Percentiles rank a stretch among this genome's conserved stretches.
These are phyloP conservation scores for Yamadazyma conglobata DNA, from an alignment of 1,139 yeast species.

Conservation along the genomic window DNA sequence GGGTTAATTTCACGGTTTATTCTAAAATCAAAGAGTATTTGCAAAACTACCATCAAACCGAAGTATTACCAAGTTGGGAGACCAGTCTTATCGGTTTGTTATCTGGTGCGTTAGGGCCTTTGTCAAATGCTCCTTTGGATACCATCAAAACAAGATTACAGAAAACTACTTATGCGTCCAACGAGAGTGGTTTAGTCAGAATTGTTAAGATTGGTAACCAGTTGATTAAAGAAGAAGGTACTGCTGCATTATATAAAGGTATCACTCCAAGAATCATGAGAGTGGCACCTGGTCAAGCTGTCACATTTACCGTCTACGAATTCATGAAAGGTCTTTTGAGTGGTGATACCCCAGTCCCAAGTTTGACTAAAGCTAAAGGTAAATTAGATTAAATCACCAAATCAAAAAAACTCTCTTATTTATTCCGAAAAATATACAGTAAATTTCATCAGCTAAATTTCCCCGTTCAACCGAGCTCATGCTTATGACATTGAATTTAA, in stretches of 20 bases:
- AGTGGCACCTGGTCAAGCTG: constrained; percentile 99
- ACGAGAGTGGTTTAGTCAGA: constrained; percentile 71
- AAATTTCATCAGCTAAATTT: too few species aligned
- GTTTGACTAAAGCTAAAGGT: constrained; percentile 14
- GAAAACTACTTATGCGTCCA: constrained; percentile 72
- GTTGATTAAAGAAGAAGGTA: constrained; percentile 85
- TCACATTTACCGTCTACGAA: constrained; percentile 95
- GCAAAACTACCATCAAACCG: constrained; percentile 61
- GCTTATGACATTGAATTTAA: too few species aligned
- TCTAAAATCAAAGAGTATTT: constrained; percentile 75
- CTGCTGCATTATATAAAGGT: constrained; percentile 87
- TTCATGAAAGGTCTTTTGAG: constrained; percentile 70
- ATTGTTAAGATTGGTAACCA: constrained; percentile 78
- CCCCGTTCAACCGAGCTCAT: too few species aligned
- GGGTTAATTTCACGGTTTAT: constrained; percentile 96
- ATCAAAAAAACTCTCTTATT: too few species aligned
- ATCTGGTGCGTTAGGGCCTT: constrained; percentile 97
- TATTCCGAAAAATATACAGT: too few species aligned
- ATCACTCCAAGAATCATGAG: constrained; percentile 98
- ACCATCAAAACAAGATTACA: constrained; percentile 97
- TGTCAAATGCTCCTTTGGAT: constrained; percentile 96
- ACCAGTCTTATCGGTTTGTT: constrained; percentile 87
- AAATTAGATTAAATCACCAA: constrained; percentile 17
- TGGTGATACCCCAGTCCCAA: constrained; percentile 28
- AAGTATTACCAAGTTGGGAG: constrained; percentile 85